Percentiles rank a stretch among this genome's conserved stretches.
Conservation (phyloP, 306 rosid species). For the Mimosa bimucronata region DNA sequence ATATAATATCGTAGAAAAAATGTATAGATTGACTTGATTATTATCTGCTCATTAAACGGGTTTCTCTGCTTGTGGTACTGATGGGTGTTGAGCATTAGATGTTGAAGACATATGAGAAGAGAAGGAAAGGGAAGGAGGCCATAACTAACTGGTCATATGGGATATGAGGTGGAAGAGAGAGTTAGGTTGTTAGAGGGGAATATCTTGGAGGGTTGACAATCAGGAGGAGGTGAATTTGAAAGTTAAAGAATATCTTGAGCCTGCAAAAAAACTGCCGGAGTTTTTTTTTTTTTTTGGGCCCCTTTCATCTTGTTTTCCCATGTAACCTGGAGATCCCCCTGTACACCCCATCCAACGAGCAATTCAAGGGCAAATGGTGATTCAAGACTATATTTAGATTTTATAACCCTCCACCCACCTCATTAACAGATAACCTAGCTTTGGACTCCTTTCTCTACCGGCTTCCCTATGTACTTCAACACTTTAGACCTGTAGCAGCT, state of each 20-base stretch:
- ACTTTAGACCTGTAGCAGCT: neutral
- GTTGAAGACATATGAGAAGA: neutral
- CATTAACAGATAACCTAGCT: neutral
- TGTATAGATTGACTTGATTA: conserved; percentile 18
- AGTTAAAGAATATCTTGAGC: neutral
- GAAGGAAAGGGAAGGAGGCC: neutral
- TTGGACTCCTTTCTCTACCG: neutral
- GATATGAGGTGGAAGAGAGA: neutral
- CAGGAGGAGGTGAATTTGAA: neutral
- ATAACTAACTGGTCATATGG: conserved; percentile 1
- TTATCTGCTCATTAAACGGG: neutral
- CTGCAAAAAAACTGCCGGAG: neutral
- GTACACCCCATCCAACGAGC: neutral
- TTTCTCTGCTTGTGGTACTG: neutral
- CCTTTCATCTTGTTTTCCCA: neutral
- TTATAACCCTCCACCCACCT: neutral
- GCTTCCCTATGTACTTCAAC: neutral
- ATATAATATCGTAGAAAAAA: conserved; percentile 1
- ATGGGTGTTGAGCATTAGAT: neutral
- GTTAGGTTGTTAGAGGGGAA: neutral
- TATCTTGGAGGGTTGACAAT: neutral
- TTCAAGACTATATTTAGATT: neutral
- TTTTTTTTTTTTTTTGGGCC: neutral
- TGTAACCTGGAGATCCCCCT: neutral
- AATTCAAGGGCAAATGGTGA: neutral